Evolutionary conservation across 148 eudicot genomes (phyloP), one percentile per base, ranked within the genome.

Genomic region (Fagopyrum tataricum): DNA sequence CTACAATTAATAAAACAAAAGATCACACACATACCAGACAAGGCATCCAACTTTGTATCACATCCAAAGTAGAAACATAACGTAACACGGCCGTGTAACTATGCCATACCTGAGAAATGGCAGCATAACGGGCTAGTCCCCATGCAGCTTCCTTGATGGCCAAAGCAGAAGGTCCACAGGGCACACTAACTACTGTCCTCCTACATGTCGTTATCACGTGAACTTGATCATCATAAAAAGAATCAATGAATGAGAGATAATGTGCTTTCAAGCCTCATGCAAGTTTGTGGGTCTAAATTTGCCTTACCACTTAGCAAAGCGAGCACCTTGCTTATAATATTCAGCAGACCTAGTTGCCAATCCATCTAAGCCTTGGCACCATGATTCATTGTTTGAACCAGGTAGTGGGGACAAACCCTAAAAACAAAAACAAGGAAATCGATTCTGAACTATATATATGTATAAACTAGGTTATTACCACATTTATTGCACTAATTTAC

Each of bases 51-150:
- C 37, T 31, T 31, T 3, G 37, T 31, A 1, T 31, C 37, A 31
- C 37, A 31, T 31, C 37, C 37, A 31, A 31, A 2, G 2, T 2
- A 31, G 37, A 31, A 31, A 31, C 37, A 31, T 31, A 3, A 1
- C 37, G 37, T 31, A 31, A 31, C 37, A 31, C 37, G 37, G 37
- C 37, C 37, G 37, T 31, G 37, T 31, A 31, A 31, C 37, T 31
- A 31, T 31, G 37, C 37, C 37, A 31, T 64, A 89, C 98, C 97
- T 91, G 97, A 78, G 98, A 91, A 72, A 94, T 88, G 59, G 93
- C 93, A 78, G 98, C 98, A 80, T 94, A 94, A 67, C 97, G 97
- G 74, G 98, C 98, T 77, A 94, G 97, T 66, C 98, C 98, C 98
- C 98, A 94, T 23, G 98, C 98, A 69, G 97, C 97, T 85, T 94